phyloP scores from a whole-genome alignment of 108 stramenopile species.

The Bacterosira constricta region DNA sequence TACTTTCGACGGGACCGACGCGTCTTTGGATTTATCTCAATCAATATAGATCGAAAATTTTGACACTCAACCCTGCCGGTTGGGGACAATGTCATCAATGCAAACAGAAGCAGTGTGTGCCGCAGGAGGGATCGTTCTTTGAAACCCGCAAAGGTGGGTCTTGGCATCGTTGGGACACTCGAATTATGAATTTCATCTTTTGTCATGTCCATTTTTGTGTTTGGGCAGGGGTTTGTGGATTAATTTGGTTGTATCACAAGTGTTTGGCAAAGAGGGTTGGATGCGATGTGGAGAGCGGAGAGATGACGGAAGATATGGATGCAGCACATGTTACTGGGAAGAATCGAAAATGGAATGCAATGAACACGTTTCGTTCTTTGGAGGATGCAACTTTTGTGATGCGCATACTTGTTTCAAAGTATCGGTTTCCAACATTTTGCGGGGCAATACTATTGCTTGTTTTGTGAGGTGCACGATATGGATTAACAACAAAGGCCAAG shows the following conservation, averaged over 20 bases:
- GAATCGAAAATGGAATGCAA: not conserved
- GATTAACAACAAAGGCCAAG: too few relatives aligned
- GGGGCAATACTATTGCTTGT: not conserved
- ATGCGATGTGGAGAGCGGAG: not conserved
- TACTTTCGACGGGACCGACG: conserved; percentile 3
- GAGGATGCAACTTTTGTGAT: not conserved
- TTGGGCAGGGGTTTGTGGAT: not conserved
- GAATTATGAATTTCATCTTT: conserved; percentile 7
- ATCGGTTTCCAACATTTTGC: conserved; percentile 13
- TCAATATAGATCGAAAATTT: not conserved
- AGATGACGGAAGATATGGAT: not conserved
- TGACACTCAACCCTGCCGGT: conserved; percentile 2
- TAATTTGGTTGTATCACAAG: not conserved
- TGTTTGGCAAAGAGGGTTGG: too few relatives aligned
- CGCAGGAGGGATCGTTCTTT: conserved; percentile 11
- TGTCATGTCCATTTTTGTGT: not conserved
- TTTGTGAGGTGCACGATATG: too few relatives aligned
- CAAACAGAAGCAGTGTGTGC: conserved; percentile 2
- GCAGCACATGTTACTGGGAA: not conserved
- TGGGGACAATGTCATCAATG: conserved; percentile 15
- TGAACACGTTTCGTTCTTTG: not conserved
- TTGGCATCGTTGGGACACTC: conserved; percentile 4
- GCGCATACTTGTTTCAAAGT: not conserved
- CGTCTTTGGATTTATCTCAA: conserved; percentile 17
- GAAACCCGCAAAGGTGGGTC: conserved; percentile 4